phyloP scores from a whole-genome alignment of 768 basidiomycete genomes.

The Holtermannia corniformis region DNA sequence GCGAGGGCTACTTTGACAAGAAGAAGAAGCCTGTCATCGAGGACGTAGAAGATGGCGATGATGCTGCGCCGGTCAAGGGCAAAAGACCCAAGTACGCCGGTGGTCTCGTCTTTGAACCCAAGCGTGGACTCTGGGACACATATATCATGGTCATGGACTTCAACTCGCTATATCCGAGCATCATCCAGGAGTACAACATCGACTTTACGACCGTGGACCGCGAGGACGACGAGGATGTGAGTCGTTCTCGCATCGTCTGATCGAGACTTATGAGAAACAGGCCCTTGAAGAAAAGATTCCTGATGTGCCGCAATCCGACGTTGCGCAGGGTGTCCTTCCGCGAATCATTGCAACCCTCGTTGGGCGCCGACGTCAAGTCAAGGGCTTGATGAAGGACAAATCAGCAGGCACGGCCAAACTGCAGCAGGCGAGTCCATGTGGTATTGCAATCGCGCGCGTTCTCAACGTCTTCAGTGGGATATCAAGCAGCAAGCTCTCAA shows the following conservation, averaged over 20 bases:
- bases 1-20: constrained; percentile 59
- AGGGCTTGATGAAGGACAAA: constrained; percentile 85
- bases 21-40: constrained; percentile 48
- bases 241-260: constrained; percentile 2
- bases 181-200: constrained; percentile 99
- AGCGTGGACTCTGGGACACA: constrained; percentile 91
- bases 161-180: constrained; percentile 97
- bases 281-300: constrained; percentile 76
- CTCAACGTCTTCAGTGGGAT: constrained; percentile 57
- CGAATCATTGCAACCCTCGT: constrained; percentile 96
- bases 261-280: constrained; percentile 21
- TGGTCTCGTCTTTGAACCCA: constrained; percentile 93
- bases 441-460: not conserved
- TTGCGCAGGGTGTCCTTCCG: constrained; percentile 81
- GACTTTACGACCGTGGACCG: constrained; percentile 93
- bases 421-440: constrained; percentile 56
- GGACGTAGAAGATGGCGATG: constrained; percentile 45
- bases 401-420: constrained; percentile 59
- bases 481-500: constrained; percentile 96
- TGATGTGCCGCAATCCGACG: constrained; percentile 65
- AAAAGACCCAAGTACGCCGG: constrained; percentile 93
- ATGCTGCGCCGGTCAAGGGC: constrained; percentile 47
- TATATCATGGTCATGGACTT: constrained; percentile 99
- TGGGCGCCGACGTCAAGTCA: constrained; percentile 77
- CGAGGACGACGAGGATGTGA: constrained; percentile 51